phyloP scores from a whole-genome alignment of 352 stramenopile species.

The Blastocystis sp. region DNA sequence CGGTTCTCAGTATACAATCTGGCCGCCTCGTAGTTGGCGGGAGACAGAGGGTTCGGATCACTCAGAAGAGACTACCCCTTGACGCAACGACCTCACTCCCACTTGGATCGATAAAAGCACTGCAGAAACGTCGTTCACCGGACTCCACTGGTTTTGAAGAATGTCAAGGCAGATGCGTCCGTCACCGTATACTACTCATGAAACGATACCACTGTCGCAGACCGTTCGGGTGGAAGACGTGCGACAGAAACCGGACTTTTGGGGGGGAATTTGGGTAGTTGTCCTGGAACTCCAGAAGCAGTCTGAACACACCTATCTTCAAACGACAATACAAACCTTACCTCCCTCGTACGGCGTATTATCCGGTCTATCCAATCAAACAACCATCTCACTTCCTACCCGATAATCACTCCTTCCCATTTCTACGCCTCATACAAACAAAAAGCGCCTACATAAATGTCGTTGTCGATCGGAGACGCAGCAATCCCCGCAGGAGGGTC shows the following conservation, averaged over 20 bases:
- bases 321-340: slow-evolving; percentile 37
- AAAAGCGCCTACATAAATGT: slow-evolving; percentile 84
- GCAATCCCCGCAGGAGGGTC: slow-evolving; percentile 90
- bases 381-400: slow-evolving; percentile 61
- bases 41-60: slow-evolving; percentile 95
- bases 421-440: slow-evolving; percentile 57
- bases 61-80: slow-evolving; percentile 84
- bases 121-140: slow-evolving; percentile 97
- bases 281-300: slow-evolving; percentile 95
- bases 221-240: slow-evolving; percentile 98
- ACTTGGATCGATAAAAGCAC: slow-evolving; percentile 92
- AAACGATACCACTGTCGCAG: background rate
- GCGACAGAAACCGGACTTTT: slow-evolving; percentile 91
- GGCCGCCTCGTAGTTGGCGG: slow-evolving; percentile 92
- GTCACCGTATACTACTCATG: slow-evolving; percentile 71
- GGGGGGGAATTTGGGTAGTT: slow-evolving; percentile 99
- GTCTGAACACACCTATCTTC: slow-evolving; percentile 77
- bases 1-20: slow-evolving; percentile 94
- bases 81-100: background rate
- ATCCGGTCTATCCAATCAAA: slow-evolving; percentile 72
- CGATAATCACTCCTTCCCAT: slow-evolving; percentile 77
- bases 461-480: slow-evolving; percentile 90
- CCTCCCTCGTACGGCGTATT: slow-evolving; percentile 93
- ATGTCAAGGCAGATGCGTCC: slow-evolving; percentile 92
- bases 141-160: slow-evolving; percentile 98